Evolutionary conservation across 495 filamentous ascomycete species (phyloP), one percentile per base, ranked within the genome.

Genomic region (Podospora comata): DNA sequence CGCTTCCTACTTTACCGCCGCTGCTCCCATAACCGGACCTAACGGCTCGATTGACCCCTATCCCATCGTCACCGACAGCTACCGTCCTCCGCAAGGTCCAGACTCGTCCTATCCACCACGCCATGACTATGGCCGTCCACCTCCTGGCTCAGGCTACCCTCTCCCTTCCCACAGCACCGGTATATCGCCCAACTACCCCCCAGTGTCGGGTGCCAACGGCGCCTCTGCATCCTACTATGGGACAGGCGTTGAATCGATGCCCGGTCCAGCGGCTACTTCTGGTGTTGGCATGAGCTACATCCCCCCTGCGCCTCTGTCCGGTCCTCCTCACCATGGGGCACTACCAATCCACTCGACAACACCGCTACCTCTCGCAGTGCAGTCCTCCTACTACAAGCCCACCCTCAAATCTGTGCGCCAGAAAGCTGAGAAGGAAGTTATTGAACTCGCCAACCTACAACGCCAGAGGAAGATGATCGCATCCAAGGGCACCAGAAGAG

Each of bases 391-490:
- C 28, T 39, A 1, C 55, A 27, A 71, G 23, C 68, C 60, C 20
- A 69, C 59, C 60, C 72, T 77, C 5, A 58, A 57, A 15, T 67
- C 70, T 16, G 39, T 72, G 32, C 74, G 67, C 26, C 60, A 65
- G 3, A 71, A 74, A 18, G 71, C 75, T 34, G 76, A 78, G 67
- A 74, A 70, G 44, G 74, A 76, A 2, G 63, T 82, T 53, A 68
- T 73, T n/a, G 79, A 82, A 66, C 79, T 79, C 69, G 69, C 78
- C 60, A 66, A 70, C 16, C 60, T 79, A 54, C 75, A 74, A 67
- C 74, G 72, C 59, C 66, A 72, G 55, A 72, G 71, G 5, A 65
- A 60, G 4, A 44, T 63, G 61, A 18, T 19, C 9, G 19, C 39
- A n/a, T 34, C 28, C 6, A 48, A 54, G n/a, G 26, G 56, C 19